A percentile compares a stretch with the other conserved stretches of the same genome.
Conservation (phyloP, 495 filamentous ascomycete species). For the Neurospora sublineolata region DNA sequence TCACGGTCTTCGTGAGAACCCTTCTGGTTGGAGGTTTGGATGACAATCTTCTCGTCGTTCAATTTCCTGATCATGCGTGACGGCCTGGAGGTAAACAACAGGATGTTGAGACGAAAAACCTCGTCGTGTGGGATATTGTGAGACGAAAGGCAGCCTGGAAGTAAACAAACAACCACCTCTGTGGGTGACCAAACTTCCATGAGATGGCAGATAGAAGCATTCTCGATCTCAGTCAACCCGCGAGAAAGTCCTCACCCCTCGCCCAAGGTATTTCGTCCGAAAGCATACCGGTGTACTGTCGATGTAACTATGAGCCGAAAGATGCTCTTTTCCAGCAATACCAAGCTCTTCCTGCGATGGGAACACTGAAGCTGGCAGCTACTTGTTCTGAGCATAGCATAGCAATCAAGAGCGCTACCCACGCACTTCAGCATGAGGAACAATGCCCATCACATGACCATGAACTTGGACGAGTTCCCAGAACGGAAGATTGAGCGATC, state of each 20-base stretch:
- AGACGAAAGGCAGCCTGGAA: neutral
- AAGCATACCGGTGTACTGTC: neutral
- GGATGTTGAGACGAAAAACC: neutral
- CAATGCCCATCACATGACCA: neutral
- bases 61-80: neutral
- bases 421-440: neutral
- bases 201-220: neutral
- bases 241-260: too few species aligned
- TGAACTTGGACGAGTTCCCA: neutral
- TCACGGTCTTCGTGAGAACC: neutral
- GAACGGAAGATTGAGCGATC: neutral
- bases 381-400: rapidly evolving
- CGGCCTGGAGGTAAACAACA: neutral
- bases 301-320: too few species aligned
- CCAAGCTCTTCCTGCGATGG: too few species aligned
- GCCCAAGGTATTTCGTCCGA: too few species aligned
- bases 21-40: neutral
- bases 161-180: neutral
- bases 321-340: too few species aligned
- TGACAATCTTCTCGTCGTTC: neutral
- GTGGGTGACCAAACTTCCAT: neutral
- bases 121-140: neutral
- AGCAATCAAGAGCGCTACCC: neutral
- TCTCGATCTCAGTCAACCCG: too few species aligned
- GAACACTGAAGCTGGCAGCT: too few species aligned